Evolutionary conservation across 1,139 yeast genomes (phyloP).

Genomic region (Blastobotrys serpentis): DNA sequence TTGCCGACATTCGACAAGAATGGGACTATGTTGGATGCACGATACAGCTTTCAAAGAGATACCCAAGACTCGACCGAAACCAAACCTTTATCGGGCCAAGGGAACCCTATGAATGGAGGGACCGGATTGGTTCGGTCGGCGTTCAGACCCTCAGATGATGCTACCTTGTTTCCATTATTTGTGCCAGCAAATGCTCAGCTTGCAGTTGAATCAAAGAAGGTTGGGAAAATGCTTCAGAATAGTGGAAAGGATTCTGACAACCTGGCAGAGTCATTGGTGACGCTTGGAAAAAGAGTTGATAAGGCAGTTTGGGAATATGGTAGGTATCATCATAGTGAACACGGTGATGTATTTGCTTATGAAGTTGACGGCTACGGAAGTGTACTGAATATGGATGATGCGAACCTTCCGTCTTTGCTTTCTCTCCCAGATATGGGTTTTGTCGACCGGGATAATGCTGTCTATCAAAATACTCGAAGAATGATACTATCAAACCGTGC

Average conservation of each 20-base stretch:
- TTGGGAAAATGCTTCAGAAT: constrained; percentile 30
- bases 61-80: constrained; percentile 83
- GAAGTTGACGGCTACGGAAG: constrained; percentile 91
- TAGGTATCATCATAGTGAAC: constrained; percentile 60
- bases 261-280: constrained; percentile 35
- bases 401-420: constrained; percentile 79
- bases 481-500: constrained; percentile 71
- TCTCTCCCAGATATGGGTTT: constrained; percentile 82
- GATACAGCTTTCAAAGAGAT: constrained; percentile 67
- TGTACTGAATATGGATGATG: constrained; percentile 78
- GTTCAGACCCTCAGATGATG: constrained; percentile 88
- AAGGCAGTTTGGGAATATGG: constrained; percentile 65
- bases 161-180: constrained; percentile 74
- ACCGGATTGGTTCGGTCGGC: constrained; percentile 82
- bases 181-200: constrained; percentile 85
- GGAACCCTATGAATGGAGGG: constrained; percentile 73
- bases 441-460: constrained; percentile 48
- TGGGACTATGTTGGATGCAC: constrained; percentile 31
- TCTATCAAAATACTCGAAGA: constrained; percentile 74
- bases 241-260: constrained; percentile 25
- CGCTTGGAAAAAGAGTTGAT: constrained; percentile 47
- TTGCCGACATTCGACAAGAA: constrained; percentile 64
- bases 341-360: constrained; percentile 79
- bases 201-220: constrained; percentile 56
- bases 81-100: constrained; percentile 70